Evolutionary conservation across 805 yeast species (phyloP).

Genomic region (Starmerella lactis-condensi): DNA sequence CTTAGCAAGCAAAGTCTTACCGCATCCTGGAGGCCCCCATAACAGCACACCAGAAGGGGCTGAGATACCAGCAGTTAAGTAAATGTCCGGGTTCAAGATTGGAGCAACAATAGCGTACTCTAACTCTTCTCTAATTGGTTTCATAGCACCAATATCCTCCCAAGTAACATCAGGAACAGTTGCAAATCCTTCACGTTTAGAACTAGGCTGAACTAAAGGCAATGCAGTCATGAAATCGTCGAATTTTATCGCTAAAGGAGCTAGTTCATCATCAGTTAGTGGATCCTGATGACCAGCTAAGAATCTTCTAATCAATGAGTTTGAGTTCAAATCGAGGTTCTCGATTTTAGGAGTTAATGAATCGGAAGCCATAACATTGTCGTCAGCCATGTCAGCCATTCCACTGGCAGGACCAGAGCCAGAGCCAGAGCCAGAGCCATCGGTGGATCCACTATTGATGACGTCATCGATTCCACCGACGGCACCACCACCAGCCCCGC

Average conservation of each 20-base stretch:
- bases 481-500: neutral
- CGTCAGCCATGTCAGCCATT: constrained; percentile 2
- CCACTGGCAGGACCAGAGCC: constrained; percentile 2
- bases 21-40: constrained; percentile 99
- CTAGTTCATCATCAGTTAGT: constrained; percentile 54
- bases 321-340: constrained; percentile 14
- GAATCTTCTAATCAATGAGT: constrained; percentile 26
- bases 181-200: constrained; percentile 95
- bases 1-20: constrained; percentile 86
- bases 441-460: constrained; percentile 1
- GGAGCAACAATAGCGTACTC: constrained; percentile 98
- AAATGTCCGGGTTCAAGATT: constrained; percentile 76
- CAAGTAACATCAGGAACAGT: constrained; percentile 96
- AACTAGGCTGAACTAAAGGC: constrained; percentile 90
- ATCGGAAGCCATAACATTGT: constrained; percentile 4
- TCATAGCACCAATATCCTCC: constrained; percentile 83
- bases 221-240: constrained; percentile 70
- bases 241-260: constrained; percentile 53
- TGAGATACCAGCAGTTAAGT: constrained; percentile 74
- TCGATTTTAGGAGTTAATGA: no score
- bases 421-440: neutral
- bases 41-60: constrained; percentile 93
- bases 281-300: constrained; percentile 61
- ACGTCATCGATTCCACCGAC: constrained; percentile 3
- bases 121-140: constrained; percentile 62